A percentile compares a stretch with the other conserved stretches of the same genome.
Conservation (phyloP, 192 early-diverging fungal species). For the Gryganskiella cystojenkinii region DNA sequence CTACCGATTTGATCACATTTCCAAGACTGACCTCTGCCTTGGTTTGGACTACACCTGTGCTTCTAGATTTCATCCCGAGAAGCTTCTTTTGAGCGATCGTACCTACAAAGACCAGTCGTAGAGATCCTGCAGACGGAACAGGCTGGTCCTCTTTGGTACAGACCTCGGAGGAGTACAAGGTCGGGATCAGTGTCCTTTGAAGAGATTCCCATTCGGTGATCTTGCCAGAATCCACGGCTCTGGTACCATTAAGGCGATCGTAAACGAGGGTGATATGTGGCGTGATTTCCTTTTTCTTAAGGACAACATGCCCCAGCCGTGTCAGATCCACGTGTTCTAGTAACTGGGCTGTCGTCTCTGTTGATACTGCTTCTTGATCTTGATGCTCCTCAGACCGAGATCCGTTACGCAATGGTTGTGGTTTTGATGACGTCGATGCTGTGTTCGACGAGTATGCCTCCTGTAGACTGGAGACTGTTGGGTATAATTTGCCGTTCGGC, state of each 20-base stretch:
- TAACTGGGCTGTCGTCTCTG: not conserved
- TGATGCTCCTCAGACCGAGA: not conserved
- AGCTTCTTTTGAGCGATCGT: slow-evolving; percentile 35
- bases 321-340: slow-evolving; percentile 7
- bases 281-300: not conserved
- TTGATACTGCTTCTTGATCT: not conserved
- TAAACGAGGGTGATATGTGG: slow-evolving; percentile 42
- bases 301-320: slow-evolving; percentile 17
- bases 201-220: slow-evolving; percentile 23
- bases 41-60: not conserved
- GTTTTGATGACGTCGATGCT: not conserved
- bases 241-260: slow-evolving; percentile 31
- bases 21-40: slow-evolving; percentile 24
- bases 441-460: not conserved
- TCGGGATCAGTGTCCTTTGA: no score
- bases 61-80: slow-evolving; percentile 25
- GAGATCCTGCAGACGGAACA: not conserved
- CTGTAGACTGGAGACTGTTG: slow-evolving; percentile 8
- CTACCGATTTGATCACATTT: slow-evolving; percentile 21
- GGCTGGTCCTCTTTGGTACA: no score
- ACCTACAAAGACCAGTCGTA: slow-evolving; percentile 29
- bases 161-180: no score
- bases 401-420: not conserved
- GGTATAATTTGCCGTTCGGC: slow-evolving; percentile 29
- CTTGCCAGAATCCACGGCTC: slow-evolving; percentile 18